Evolutionary conservation across 371 early-diverging fungal species (phyloP), one percentile per base, ranked within the genome.

Genomic region (Mucor racemosus): DNA sequence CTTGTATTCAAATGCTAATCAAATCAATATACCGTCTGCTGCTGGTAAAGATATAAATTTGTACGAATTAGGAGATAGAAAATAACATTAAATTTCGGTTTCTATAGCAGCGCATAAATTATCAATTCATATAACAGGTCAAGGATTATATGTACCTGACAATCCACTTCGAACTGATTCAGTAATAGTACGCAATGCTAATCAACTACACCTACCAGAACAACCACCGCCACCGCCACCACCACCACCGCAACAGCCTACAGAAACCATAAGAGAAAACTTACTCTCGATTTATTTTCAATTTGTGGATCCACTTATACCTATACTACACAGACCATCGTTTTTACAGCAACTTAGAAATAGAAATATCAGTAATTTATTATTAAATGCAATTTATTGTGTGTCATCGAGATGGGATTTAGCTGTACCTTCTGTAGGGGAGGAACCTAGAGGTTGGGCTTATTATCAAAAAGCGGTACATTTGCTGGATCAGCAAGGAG

Each of bases 221-320:
- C 55, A 60, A 31, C 39, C 21, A n/a, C n/a, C n/a, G n/a, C 21
- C 31, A 35, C 41, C 17, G 17, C 8, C 35, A 33, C 31, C 33
- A 10, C 31, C 42, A 56, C 36, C 38, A 10, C 31, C 41, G 46
- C 33, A 35, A 9, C 36, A 58, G 5, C 5, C 48, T 31, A 21
- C 58, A 38, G 4, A 0, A 7, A 1, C 11, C 5, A 62, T 72
- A 7, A 53, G 72, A 15, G 71, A 75, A 15, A 73, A 81, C 15
- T 79, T 91, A 14, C 54, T 91, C 14, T 76, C 82, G 26, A 74
- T 86, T 41, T 92, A 84, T 77, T 92, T 92, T 75, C 74, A 84
- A 38, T 82, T 79, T 60, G 82, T 91, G 8, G 87, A 92, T 74
- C 87, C 89, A 1, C 81, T 85, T 50, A 77, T 91, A 36, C 91